Percentiles rank a stretch among this genome's conserved stretches.
Conservation (phyloP, 2,329 filamentous ascomycete species). For the Berkeleyomyces basicola region DNA sequence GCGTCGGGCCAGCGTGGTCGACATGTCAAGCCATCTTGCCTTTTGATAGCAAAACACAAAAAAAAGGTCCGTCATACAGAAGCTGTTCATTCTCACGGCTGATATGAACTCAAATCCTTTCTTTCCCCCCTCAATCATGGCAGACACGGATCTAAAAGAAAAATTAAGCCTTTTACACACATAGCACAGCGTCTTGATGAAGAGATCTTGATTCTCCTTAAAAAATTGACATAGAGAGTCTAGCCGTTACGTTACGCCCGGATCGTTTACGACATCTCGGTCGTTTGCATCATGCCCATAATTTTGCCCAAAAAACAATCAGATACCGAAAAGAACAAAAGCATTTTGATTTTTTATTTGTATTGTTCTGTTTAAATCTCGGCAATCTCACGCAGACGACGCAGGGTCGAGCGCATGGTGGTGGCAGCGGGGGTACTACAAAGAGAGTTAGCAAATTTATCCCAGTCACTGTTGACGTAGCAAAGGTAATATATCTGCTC, state of each 20-base stretch:
- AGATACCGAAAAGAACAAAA: constrained; percentile 10
- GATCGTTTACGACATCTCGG: constrained; percentile 11
- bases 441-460: constrained; percentile 18
- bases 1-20: no score
- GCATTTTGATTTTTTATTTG: constrained; percentile 16
- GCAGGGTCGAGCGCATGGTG: constrained; percentile 89
- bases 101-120: no score
- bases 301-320: constrained; percentile 10
- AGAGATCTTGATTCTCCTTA: constrained; percentile 11
- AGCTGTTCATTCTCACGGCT: no score
- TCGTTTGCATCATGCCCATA: constrained; percentile 13
- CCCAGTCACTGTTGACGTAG: background rate
- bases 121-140: no score
- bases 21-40: no score
- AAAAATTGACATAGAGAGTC: constrained; percentile 13
- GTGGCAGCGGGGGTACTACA: constrained; percentile 76
- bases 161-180: constrained; percentile 3
- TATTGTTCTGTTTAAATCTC: constrained; percentile 53
- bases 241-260: constrained; percentile 14
- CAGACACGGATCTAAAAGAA: background rate
- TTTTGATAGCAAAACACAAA: no score
- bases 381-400: constrained; percentile 91
- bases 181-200: background rate
- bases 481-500: background rate
- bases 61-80: no score